Base-by-base conservation (phyloP, 768 basidiomycete species). In the Candolleomyces aberdarensis region DNA sequence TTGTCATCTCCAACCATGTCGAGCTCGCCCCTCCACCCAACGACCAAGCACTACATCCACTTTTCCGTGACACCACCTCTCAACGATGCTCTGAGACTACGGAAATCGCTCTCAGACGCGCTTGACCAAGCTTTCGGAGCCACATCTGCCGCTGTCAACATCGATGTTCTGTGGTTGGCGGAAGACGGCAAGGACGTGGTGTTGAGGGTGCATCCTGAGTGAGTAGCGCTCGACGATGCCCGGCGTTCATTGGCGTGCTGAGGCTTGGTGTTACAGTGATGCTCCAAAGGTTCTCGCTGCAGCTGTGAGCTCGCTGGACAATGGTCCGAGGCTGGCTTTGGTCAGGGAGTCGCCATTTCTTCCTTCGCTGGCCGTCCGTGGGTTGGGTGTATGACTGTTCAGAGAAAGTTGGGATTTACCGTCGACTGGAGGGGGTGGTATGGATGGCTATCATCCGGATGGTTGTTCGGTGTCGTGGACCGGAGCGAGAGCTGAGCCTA, bases 91-190 rank as follows among this genome's bases (percentile, higher is more conserved):
- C 26, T 26, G 26, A 26, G 26, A 26, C 26, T 26, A 26, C 26
- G 26, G 3, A 26, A 26, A 26, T 26, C 26, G 26, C 26, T 26
- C 26, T 26, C 26, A 26, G 26, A 26, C 3, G 26, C 26, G 3
- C 26, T 26, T 1, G 26, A 26, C 26, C 26, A 26, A 26, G 26
- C 26, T 26, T 26, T 26, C 86, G 26, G 26, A 26, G 26, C 26
- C 2, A 26, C 26, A 3, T 26, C 26, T 26, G 26, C 26, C 1
- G 75, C 78, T 49, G 78, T 76, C 2, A 81, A 85, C 61, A 60
- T 89, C 36, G 88, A 90, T 65, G 70, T 90, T 11, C 71, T 91
- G n/a, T 85, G 83, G 78, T 65, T 86, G 9, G 69, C 76, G 9
- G 71, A 75, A 3, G 71, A 76, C 7, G 80, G 80, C 0, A 63